Base-by-base conservation (phyloP, 1,139 yeast species). In the Pichia sorboxylosa region DNA sequence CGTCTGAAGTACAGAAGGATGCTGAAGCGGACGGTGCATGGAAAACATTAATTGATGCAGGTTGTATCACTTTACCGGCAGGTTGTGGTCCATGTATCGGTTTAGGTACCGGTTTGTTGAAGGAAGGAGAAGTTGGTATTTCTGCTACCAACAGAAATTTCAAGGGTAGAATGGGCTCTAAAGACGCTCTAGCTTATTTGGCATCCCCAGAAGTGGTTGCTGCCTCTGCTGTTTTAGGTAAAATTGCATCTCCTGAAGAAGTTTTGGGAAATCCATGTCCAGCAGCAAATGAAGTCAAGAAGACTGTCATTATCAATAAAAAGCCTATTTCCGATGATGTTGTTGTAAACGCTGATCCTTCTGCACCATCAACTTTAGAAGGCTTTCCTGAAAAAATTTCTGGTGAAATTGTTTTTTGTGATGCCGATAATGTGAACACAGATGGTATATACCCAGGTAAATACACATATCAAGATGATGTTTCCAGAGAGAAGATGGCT, bases 81-180 rank as follows among this genome's bases (percentile, higher is more conserved):
- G 99, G 99, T 17, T 90, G 99, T 62, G 99, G 99, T 30, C 99
- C 99, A 24, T 90, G 99, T 63, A 90, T 90, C 51, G 99, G 99
- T 28, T 68, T 90, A 37, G 99, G 99, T 40, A 69, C 92, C 24
- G 99, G 99, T 33, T 64, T 90, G 42, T 66, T 90, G 47, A 76
- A 90, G 57, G 90, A 84, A 29, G 98, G 98, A 28, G 96, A 90
- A 58, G 93, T 92, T 37, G 98, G 99, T 43, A 92, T 90, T 50
- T 83, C 95, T 45, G 98, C 98, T 37, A 92, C 98, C 7, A 90
- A 90, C 64, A 75, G 99, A 63, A 90, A 90, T 59, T 90, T 90
- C 68, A 92, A 92, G 63, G 99, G 99, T 37, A 76, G 99, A 63
- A 90, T 90, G 99, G 99, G 99, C 5, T 81, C 94, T 10, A 80